phyloP scores from a whole-genome alignment of 352 stramenopile genomes.

The Globisporangium acanthophoron region DNA sequence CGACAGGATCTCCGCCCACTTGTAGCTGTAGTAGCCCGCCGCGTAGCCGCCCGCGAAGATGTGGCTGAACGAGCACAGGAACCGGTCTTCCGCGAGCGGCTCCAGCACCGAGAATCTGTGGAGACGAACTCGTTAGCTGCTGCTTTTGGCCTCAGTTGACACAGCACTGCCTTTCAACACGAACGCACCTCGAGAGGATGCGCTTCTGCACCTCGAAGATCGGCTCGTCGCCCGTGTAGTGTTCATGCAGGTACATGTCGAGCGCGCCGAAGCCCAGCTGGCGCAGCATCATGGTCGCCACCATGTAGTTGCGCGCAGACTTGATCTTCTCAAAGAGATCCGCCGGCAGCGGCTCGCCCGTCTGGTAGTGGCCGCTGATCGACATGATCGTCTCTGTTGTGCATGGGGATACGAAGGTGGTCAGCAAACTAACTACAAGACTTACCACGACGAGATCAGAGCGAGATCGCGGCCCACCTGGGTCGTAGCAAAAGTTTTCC shows the following conservation, averaged over 20 bases:
- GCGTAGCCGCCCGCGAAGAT: constrained; percentile 98
- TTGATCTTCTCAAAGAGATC: constrained; percentile 97
- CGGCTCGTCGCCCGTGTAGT: constrained; percentile 68
- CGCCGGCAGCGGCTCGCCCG: constrained; percentile 86
- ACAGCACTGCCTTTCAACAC: too few relatives aligned
- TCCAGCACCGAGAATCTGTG: constrained; percentile 76
- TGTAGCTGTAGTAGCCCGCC: constrained; percentile 97
- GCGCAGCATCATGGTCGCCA: constrained; percentile 92
- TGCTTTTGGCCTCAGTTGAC: neutral
- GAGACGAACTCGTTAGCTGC: neutral
- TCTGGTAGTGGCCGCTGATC: constrained; percentile 84
- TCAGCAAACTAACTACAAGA: neutral
- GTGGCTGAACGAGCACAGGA: constrained; percentile 97
- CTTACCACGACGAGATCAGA: neutral
- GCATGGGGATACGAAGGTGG: too few relatives aligned
- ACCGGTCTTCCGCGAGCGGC: constrained; percentile 93
- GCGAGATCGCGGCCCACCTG: constrained; percentile 17
- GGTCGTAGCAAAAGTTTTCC: constrained; percentile 99
- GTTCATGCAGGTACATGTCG: constrained; percentile 82
- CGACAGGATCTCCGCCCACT: constrained; percentile 97
- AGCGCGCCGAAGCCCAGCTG: constrained; percentile 94
- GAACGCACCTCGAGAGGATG: constrained; percentile 76
- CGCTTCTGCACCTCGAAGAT: constrained; percentile 93
- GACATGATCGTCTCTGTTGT: constrained; percentile 70
- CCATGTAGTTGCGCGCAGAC: constrained; percentile 93